Percentiles rank a stretch among this genome's conserved stretches.
phyloP scores from a whole-genome alignment of 164 flowering plant species.

The Taxillus chinensis region DNA sequence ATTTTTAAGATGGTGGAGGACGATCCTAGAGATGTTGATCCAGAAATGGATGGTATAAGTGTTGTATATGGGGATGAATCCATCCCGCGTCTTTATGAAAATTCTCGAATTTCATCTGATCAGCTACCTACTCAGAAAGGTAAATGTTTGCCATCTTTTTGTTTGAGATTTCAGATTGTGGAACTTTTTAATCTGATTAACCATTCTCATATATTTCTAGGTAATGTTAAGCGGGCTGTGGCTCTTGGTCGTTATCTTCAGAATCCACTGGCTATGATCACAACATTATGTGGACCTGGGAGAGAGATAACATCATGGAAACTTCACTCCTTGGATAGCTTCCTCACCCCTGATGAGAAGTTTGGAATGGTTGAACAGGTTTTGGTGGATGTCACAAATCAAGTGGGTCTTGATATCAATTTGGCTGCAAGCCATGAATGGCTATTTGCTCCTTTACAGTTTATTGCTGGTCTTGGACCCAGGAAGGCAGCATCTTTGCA shows the following conservation, averaged over 20 bases:
- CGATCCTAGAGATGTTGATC: conserved; percentile 77
- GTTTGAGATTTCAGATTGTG: background rate
- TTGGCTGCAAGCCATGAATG: conserved; percentile 89
- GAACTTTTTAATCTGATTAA: background rate
- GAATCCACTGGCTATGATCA: conserved; percentile 92
- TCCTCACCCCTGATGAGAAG: conserved; percentile 88
- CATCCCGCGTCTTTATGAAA: conserved; percentile 80
- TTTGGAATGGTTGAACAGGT: conserved; percentile 83
- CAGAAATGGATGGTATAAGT: conserved; percentile 64
- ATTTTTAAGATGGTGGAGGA: conserved; percentile 87
- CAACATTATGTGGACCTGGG: conserved; percentile 92
- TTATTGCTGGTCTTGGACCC: conserved; percentile 92
- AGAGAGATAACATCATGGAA: conserved; percentile 92
- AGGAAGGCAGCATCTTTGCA: conserved; percentile 86
- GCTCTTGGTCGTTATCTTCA: conserved; percentile 94
- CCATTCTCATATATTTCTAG: conserved; percentile 24
- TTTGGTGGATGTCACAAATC: conserved; percentile 91
- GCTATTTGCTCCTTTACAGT: conserved; percentile 87
- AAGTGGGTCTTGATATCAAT: conserved; percentile 89
- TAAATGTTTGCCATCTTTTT: conserved; percentile 12
- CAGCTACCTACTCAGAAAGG: conserved; percentile 79
- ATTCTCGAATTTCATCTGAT: conserved; percentile 76
- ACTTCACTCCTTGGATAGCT: conserved; percentile 51
- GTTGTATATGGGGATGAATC: conserved; percentile 91
- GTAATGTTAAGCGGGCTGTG: conserved; percentile 89